Percentiles rank a stretch among this genome's conserved stretches.
Evolutionary conservation across 768 basidiomycete genomes (phyloP).

Genomic region (Rhodotorula sphaerocarpa): DNA sequence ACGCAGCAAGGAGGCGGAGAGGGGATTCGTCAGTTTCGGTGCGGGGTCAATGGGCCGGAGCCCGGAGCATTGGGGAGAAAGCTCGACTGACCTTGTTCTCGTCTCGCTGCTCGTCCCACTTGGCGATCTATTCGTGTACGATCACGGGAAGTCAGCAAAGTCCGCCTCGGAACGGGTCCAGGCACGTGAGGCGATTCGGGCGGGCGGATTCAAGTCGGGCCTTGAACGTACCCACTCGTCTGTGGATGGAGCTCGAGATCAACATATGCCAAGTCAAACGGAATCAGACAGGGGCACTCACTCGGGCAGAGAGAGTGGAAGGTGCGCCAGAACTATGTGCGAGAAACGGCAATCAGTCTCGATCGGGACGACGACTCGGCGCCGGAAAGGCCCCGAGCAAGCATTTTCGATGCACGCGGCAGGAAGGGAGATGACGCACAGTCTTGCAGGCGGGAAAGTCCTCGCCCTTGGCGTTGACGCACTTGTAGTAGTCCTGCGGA

Average conservation of each 20-base stretch:
- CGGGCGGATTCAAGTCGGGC: background rate
- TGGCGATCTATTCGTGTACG: slow-evolving; percentile 51
- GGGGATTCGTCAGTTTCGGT: no score
- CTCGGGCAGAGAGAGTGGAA: slow-evolving; percentile 97
- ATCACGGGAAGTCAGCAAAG: no score
- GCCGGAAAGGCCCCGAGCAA: no score
- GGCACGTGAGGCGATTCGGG: background rate
- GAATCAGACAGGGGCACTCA: slow-evolving; percentile 49
- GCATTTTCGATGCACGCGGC: no score
- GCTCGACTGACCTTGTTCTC: slow-evolving; percentile 58
- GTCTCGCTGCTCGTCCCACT: slow-evolving; percentile 94
- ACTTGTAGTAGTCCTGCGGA: slow-evolving; percentile 95
- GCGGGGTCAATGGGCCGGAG: no score
- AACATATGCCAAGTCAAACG: background rate
- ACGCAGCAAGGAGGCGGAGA: no score
- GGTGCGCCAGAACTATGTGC: slow-evolving; percentile 65
- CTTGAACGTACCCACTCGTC: slow-evolving; percentile 72
- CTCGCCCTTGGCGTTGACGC: slow-evolving; percentile 90
- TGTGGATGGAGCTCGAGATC: no score
- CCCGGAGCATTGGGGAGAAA: no score
- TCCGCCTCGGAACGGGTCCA: no score
- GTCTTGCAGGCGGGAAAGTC: slow-evolving; percentile 98
- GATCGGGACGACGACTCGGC: background rate
- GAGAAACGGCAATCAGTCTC: background rate
- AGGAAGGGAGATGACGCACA: no score